These are phyloP conservation scores for Papiliotrema terrestris DNA, from an alignment of 1,284 basidiomycete species.

Conservation along the genomic window DNA sequence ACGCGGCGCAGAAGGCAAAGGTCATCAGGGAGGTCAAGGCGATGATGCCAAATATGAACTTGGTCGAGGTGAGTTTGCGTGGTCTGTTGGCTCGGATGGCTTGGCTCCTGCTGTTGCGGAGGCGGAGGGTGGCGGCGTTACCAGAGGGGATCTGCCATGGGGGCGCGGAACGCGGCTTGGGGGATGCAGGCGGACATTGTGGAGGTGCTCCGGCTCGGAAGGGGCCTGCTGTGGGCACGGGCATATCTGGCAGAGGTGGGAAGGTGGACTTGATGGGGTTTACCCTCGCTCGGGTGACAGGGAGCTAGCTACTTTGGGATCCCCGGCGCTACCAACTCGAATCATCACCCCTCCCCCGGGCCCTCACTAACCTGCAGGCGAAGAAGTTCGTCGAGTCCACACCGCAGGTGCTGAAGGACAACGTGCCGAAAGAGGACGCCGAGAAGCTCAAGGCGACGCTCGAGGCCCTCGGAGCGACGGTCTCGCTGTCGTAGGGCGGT, in stretches of 20 bases:
- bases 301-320: too few relatives aligned
- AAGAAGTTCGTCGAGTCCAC: constrained; percentile 99
- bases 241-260: too few relatives aligned
- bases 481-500: constrained; percentile 56
- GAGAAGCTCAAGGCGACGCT: constrained; percentile 93
- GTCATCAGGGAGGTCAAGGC: constrained; percentile 98
- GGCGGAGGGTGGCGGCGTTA: not conserved
- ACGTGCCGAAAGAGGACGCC: constrained; percentile 93
- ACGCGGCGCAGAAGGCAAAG: constrained; percentile 87
- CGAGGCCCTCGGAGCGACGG: constrained; percentile 81
- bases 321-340: too few relatives aligned
- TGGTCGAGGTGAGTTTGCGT: constrained; percentile 76
- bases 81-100: not conserved
- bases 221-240: too few relatives aligned
- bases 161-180: too few relatives aligned
- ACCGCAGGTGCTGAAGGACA: constrained; percentile 93
- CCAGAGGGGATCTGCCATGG: too few relatives aligned
- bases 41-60: constrained; percentile 85
- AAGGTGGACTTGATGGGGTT: too few relatives aligned
- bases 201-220: too few relatives aligned
- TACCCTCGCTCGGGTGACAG: too few relatives aligned
- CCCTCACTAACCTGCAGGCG: constrained; percentile 59
- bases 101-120: not conserved
- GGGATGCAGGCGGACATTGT: too few relatives aligned
- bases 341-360: too few relatives aligned